These are phyloP conservation scores for Solanum hybrid DNA, from an alignment of 305 asterid species.

Conservation along the genomic window DNA sequence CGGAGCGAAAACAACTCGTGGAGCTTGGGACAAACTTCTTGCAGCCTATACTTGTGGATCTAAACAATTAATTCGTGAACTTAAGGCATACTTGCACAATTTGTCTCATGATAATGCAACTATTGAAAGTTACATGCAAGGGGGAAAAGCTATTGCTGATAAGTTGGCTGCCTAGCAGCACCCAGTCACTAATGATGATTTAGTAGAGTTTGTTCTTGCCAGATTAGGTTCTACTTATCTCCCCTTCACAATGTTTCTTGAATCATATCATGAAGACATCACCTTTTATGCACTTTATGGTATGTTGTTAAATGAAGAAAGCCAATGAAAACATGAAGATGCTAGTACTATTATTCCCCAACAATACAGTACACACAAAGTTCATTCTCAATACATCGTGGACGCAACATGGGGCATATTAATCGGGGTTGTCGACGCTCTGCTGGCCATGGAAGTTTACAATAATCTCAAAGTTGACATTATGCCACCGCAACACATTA, in stretches of 20 bases:
- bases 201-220: background rate
- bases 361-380: background rate
- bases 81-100: background rate
- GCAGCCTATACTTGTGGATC: background rate
- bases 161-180: background rate
- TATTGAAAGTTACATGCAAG: background rate
- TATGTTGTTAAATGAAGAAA: background rate
- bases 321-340: background rate
- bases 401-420: no score
- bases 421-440: no score
- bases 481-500: background rate
- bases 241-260: background rate
- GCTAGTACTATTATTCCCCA: background rate
- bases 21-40: background rate
- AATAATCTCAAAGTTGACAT: background rate
- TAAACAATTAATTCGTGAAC: background rate
- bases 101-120: background rate
- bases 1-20: background rate
- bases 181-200: background rate
- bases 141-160: background rate
- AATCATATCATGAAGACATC: background rate
- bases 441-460: background rate
- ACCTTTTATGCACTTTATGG: background rate
- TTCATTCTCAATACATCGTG: background rate
- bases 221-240: background rate